phyloP scores from a whole-genome alignment of 2,329 filamentous ascomycete species.

The Chaetomium olivaceum region DNA sequence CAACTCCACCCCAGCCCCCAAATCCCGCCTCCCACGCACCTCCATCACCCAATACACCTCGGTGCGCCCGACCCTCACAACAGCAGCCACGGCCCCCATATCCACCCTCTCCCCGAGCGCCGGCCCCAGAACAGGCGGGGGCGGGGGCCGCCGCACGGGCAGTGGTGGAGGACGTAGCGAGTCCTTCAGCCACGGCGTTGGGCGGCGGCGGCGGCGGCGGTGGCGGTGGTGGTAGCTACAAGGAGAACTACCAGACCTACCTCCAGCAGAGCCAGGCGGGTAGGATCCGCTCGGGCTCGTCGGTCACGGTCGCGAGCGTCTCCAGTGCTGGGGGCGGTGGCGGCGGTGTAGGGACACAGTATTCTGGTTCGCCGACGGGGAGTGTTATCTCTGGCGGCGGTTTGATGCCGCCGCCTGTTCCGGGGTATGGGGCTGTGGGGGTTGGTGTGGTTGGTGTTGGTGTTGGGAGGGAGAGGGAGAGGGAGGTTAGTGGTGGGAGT shows the following conservation, averaged over 20 bases:
- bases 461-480: neutral
- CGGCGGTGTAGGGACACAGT: constrained; percentile 7
- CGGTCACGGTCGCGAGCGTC: constrained; percentile 24
- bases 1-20: constrained; percentile 17
- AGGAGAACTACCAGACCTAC: constrained; percentile 29
- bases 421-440: constrained; percentile 7
- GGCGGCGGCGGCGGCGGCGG: constrained; percentile 15
- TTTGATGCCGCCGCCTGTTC: constrained; percentile 14
- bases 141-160: neutral
- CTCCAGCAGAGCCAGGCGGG: constrained; percentile 11
- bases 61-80: constrained; percentile 34
- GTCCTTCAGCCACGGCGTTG: constrained; percentile 9
- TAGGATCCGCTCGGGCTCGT: constrained; percentile 30
- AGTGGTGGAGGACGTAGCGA: constrained; percentile 17
- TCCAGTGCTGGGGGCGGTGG: constrained; percentile 7
- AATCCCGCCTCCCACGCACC: constrained; percentile 37
- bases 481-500: constrained; percentile 7
- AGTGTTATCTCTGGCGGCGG: constrained; percentile 1
- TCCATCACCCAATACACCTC: constrained; percentile 25
- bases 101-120: neutral
- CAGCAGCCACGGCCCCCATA: constrained; percentile 25
- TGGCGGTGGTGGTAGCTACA: constrained; percentile 26
- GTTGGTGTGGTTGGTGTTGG: constrained; percentile 1
- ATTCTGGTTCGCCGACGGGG: constrained; percentile 24
- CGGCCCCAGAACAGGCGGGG: neutral